Conservation (phyloP, 176 grass and related monocot genomes). For the Rhynchospora tenuis region DNA sequence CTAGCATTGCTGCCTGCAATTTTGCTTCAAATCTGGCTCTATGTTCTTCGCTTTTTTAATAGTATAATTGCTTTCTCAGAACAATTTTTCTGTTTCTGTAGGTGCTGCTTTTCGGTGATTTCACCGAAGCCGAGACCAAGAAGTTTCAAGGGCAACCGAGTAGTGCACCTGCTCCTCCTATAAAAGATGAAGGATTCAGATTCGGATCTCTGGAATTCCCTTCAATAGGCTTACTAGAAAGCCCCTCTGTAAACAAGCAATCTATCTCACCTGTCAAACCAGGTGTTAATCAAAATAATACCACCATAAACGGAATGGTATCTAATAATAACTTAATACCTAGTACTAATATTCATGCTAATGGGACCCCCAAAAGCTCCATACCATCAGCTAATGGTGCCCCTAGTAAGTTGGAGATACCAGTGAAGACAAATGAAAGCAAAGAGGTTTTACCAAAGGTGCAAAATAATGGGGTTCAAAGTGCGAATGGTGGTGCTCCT, state of each 20-base stretch:
- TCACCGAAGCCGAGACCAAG: constrained; percentile 70
- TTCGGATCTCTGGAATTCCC: constrained; percentile 70
- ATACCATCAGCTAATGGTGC: constrained; percentile 32
- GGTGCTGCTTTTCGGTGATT: constrained; percentile 72
- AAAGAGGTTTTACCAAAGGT: constrained; percentile 11
- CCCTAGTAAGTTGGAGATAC: constrained; percentile 5
- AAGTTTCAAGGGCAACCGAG: constrained; percentile 38
- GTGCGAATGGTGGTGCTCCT: constrained; percentile 33
- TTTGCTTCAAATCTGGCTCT: not conserved
- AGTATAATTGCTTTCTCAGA: not conserved
- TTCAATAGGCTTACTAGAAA: constrained; percentile 31
- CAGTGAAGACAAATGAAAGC: constrained; percentile 17
- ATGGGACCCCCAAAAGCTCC: constrained; percentile 33
- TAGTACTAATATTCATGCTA: constrained; percentile 28
- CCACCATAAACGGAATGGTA: constrained; percentile 16
- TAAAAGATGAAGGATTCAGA: constrained; percentile 40
- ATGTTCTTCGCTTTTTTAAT: not conserved
- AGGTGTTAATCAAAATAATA: constrained; percentile 12
- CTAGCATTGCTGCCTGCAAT: not conserved
- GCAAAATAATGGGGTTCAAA: constrained; percentile 25
- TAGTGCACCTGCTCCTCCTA: constrained; percentile 15
- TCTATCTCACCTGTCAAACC: constrained; percentile 33
- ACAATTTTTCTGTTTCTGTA: constrained; percentile 24
- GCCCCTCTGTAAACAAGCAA: constrained; percentile 19
- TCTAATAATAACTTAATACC: constrained; percentile 25